Base-by-base conservation (phyloP, 1,284 basidiomycete genomes). In the Fomitiporia mediterranea region DNA sequence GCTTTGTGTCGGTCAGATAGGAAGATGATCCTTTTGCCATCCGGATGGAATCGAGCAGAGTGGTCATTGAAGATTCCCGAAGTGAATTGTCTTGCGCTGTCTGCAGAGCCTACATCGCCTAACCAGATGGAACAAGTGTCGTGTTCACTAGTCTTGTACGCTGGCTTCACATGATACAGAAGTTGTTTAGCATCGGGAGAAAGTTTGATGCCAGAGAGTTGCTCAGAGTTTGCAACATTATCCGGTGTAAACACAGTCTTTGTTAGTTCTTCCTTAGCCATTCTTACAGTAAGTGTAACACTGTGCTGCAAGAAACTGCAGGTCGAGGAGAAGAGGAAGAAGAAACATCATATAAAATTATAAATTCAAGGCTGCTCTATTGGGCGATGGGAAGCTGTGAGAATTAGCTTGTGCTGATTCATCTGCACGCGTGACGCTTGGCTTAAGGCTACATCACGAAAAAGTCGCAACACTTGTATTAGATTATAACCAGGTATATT, bases 1-100 rank as follows among this genome's bases (percentile, higher is more conserved):
- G 55, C 38, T 46, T 62, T 60, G 37, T 60, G 56, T 42, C 62
- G 54, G 32, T 62, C 59, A 35, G 60, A 62, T 28, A 63, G 51
- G 39, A 63, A 62, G 38, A 55, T 46, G 8, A 62, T 13, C 23
- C 34, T 55, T 30, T 60, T 53, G 17, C 52, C 54, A 35, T 62
- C 53, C 4, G 59, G 59, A 51, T 56, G 49, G 54, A 60, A 62
- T 8, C 28, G 34, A 5, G 57, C 32, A 21, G 44, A 23, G 11
- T 17, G 28, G 34, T 62, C 61, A 42, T 62, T 59, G 52, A 53
- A 60, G 30, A 57, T 23, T 21, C 60, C 61, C 19, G 50, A 61
- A 7, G 61, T 62, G 15, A 61, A 52, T 43, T 62, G 60, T 11
- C 43, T 27, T 30, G 56, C 58, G 38, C 60, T 60, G 17, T 39